A percentile compares a stretch with the other conserved stretches of the same genome.
These are phyloP conservation scores for Cryomyces minteri DNA, from an alignment of 495 filamentous ascomycete genomes.

Conservation along the genomic window DNA sequence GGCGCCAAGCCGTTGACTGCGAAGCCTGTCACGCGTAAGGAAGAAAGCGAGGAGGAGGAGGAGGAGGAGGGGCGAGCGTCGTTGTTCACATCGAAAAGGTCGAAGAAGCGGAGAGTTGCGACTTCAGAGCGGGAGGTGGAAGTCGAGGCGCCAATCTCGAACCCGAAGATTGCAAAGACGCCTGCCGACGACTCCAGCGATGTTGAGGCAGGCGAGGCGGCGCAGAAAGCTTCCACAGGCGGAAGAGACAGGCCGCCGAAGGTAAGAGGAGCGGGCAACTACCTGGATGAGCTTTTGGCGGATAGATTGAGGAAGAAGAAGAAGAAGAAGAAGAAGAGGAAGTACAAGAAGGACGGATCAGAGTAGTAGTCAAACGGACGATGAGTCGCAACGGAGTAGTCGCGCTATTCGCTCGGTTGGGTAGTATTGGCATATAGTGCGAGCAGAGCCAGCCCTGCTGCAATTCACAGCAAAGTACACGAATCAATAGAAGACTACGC, in stretches of 20 bases:
- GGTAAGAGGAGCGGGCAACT: slow-evolving; percentile 14
- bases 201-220: background rate
- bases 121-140: background rate
- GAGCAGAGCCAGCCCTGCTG: too few species aligned
- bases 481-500: too few species aligned
- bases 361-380: background rate
- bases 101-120: background rate
- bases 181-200: background rate
- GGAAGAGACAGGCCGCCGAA: background rate
- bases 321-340: slow-evolving; percentile 20
- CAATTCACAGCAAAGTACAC: too few species aligned
- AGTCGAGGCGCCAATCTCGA: too few species aligned
- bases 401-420: too few species aligned
- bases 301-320: slow-evolving; percentile 24
- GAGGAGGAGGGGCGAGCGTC: slow-evolving; percentile 16
- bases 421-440: too few species aligned
- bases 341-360: background rate
- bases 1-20: slow-evolving; percentile 6
- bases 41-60: slow-evolving; percentile 11
- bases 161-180: background rate
- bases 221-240: background rate
- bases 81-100: slow-evolving; percentile 15
- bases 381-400: too few species aligned
- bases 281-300: slow-evolving; percentile 18
- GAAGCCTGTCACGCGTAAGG: slow-evolving; percentile 2